Percentiles rank a stretch among this genome's conserved stretches.
phyloP scores from a whole-genome alignment of 176 grass and related monocot genomes.

The Coix lacrymajobi region DNA sequence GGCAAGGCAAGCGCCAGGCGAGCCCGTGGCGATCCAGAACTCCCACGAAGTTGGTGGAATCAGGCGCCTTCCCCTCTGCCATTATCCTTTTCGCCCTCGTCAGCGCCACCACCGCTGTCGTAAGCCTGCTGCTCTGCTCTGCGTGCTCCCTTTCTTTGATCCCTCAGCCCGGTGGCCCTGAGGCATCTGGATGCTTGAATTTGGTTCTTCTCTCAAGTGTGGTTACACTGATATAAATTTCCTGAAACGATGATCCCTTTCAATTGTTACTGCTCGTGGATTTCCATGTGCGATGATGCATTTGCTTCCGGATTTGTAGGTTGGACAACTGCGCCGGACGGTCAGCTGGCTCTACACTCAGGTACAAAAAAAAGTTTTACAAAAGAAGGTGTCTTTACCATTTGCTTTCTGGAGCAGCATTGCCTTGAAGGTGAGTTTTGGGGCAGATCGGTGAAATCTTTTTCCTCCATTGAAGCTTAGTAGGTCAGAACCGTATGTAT shows the following conservation, averaged over 20 bases:
- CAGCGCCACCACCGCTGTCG: no score
- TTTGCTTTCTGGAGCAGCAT: not conserved
- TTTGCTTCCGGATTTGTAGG: conserved; percentile 21
- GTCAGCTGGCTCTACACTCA: conserved; percentile 56
- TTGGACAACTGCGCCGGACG: conserved; percentile 50
- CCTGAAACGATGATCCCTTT: not conserved
- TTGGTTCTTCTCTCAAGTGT: not conserved
- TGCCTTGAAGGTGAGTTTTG: not conserved
- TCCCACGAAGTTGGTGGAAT: no score
- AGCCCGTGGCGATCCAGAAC: no score
- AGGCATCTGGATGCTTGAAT: not conserved
- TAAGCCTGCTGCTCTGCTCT: no score
- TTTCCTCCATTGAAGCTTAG: conserved; percentile 41
- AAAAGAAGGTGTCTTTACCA: not conserved
- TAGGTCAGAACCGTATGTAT: conserved; percentile 42
- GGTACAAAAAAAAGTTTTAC: conserved; percentile 17
- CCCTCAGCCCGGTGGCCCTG: not conserved
- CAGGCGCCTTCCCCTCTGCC: no score
- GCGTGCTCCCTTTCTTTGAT: not conserved
- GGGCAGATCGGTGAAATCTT: not conserved
- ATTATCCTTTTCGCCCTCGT: no score
- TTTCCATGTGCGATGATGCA: not conserved
- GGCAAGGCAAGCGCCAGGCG: no score
- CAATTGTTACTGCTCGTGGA: not conserved
- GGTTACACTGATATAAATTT: not conserved